A percentile compares a stretch with the other conserved stretches of the same genome.
Conservation (phyloP, 2,329 filamentous ascomycete genomes). For the Zymoseptoria tritici region DNA sequence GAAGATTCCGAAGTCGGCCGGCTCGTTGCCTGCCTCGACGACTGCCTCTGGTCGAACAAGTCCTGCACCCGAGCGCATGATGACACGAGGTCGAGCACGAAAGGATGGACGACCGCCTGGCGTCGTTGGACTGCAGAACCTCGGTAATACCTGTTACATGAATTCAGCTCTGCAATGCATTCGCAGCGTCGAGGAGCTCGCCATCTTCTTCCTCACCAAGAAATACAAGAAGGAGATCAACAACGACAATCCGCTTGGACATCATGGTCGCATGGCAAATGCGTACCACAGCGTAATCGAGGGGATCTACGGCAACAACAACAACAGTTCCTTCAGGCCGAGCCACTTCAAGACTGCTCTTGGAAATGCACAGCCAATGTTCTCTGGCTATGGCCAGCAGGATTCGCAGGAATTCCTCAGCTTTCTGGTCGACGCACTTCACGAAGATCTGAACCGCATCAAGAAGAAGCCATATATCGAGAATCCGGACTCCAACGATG, state of each 20-base stretch:
- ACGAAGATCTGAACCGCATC: slow-evolving; percentile 91
- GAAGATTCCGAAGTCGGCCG: slow-evolving; percentile 35
- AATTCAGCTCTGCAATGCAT: slow-evolving; percentile 95
- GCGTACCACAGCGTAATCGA: slow-evolving; percentile 70
- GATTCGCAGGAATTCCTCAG: slow-evolving; percentile 96
- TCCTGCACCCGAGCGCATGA: slow-evolving; percentile 53
- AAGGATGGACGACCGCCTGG: slow-evolving; percentile 65
- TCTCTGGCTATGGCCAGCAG: slow-evolving; percentile 92
- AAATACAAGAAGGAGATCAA: slow-evolving; percentile 78
- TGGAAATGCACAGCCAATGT: slow-evolving; percentile 72
- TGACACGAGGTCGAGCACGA: slow-evolving; percentile 65
- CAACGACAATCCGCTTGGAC: slow-evolving; percentile 72
- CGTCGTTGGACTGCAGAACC: slow-evolving; percentile 74
- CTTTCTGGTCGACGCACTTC: slow-evolving; percentile 86
- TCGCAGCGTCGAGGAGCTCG: slow-evolving; percentile 85
- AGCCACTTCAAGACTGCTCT: slow-evolving; percentile 75
- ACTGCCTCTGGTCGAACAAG: slow-evolving; percentile 56
- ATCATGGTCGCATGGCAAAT: slow-evolving; percentile 78
- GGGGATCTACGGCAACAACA: slow-evolving; percentile 66
- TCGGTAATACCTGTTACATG: slow-evolving; percentile 99
- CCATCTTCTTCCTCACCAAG: slow-evolving; percentile 73
- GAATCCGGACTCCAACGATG: slow-evolving; percentile 95
- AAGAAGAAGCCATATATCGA: slow-evolving; percentile 95
- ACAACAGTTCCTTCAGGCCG: slow-evolving; percentile 64
- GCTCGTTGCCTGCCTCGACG: slow-evolving; percentile 32